Evolutionary conservation across 768 basidiomycete genomes (phyloP).

Genomic region (Rhizopogon vesiculosus): DNA sequence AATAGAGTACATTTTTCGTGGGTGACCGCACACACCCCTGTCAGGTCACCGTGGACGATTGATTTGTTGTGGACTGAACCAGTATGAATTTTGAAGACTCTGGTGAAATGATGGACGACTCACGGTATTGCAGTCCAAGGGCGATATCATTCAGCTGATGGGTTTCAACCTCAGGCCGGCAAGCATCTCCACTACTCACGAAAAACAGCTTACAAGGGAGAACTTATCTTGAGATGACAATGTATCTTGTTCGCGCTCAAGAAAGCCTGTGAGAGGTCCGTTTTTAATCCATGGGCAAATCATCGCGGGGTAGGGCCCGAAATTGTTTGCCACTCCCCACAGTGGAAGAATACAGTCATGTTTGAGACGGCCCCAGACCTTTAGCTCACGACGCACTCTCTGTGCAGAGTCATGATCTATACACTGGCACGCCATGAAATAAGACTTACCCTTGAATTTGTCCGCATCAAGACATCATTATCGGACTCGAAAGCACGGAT

Average conservation of each 20-base stretch:
- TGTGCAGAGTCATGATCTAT: neutral
- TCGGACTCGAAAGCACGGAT: neutral
- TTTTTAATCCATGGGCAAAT: constrained; percentile 16
- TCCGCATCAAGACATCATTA: neutral
- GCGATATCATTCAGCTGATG: no score
- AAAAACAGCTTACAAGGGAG: constrained; percentile 8
- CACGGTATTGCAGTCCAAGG: no score
- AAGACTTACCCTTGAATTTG: neutral
- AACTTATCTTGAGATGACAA: constrained; percentile 8
- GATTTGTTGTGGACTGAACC: neutral
- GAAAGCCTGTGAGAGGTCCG: constrained; percentile 8
- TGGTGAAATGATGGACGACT: no score
- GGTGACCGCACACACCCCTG: neutral
- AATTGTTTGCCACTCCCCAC: constrained; percentile 11
- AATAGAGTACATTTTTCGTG: neutral
- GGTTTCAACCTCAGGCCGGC: no score
- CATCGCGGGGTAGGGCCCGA: constrained; percentile 15
- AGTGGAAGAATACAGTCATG: constrained; percentile 18
- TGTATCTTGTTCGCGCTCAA: constrained; percentile 1
- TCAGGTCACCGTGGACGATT: constrained; percentile 1
- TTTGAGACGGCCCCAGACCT: constrained; percentile 14
- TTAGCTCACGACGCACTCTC: constrained; percentile 16
- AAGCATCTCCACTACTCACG: no score
- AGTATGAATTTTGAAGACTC: no score
- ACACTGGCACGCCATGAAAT: no score